phyloP scores from a whole-genome alignment of 768 basidiomycete genomes.

The Rhodotorula graminis region DNA sequence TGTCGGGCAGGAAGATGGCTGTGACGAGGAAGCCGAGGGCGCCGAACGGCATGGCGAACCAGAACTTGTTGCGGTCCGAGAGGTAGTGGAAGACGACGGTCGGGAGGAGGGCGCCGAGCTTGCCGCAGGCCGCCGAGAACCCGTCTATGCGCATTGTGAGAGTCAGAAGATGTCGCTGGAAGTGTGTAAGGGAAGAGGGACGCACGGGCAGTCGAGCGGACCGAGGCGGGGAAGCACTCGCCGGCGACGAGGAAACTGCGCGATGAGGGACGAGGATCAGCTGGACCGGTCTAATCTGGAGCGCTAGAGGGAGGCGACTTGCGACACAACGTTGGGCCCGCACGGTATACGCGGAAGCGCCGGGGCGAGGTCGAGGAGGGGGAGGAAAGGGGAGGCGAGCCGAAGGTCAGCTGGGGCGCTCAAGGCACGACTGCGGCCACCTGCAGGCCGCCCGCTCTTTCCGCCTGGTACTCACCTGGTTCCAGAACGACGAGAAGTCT shows the following conservation, averaged over 20 bases:
- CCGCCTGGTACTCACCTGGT: conserved; percentile 46
- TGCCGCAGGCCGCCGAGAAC: conserved; percentile 48
- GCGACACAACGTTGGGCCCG: conserved; percentile 46
- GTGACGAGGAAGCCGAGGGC: conserved; percentile 36
- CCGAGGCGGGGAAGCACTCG: conserved; percentile 50
- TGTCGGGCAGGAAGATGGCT: conserved; percentile 45
- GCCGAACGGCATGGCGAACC: conserved; percentile 50
- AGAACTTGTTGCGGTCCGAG: conserved; percentile 32
- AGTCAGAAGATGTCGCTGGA: neutral
- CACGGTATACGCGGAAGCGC: too few relatives aligned
- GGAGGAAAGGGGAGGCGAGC: too few relatives aligned
- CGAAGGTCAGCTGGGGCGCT: neutral
- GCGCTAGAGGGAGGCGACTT: too few relatives aligned
- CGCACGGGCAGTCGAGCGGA: conserved; percentile 48
- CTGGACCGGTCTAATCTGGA: too few relatives aligned
- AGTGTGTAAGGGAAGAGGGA: neutral
- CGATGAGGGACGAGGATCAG: neutral
- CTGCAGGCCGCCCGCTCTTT: neutral
- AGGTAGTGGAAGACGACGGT: conserved; percentile 50
- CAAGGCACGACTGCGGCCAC: neutral
- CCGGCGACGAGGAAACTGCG: too few relatives aligned
- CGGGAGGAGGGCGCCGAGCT: conserved; percentile 49
- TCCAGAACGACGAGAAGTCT: conserved; percentile 47
- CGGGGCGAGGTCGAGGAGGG: too few relatives aligned
- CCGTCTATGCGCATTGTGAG: conserved; percentile 39